A percentile compares a stretch with the other conserved stretches of the same genome.
These are phyloP conservation scores for Eleusine coracana DNA, from an alignment of 176 grass and related monocot species.

Conservation along the genomic window DNA sequence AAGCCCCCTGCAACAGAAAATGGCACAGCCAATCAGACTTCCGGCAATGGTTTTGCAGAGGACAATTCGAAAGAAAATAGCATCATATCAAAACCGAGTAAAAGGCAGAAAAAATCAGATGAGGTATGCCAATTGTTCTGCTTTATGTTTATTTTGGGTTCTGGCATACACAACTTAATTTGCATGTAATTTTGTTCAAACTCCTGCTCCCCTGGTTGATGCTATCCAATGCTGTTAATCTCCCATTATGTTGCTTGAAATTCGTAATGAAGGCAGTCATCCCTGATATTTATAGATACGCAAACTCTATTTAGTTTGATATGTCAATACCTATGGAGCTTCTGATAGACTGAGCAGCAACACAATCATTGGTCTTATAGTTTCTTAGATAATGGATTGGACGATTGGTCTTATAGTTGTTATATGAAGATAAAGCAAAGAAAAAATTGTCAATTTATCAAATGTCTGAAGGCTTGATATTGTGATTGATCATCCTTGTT, in stretches of 20 bases:
- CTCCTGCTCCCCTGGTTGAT: neutral
- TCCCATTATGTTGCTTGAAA: neutral
- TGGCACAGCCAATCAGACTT: conserved; percentile 23
- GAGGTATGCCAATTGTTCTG: conserved; percentile 50
- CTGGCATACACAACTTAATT: conserved; percentile 2
- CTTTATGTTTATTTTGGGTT: neutral
- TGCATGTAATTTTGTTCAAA: conserved; percentile 1
- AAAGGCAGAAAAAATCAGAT: conserved; percentile 66
- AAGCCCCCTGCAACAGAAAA: conserved; percentile 35
- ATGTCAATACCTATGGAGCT: neutral
- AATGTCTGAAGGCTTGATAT: neutral
- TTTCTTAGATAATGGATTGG: no score
- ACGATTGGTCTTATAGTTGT: conserved; percentile 13
- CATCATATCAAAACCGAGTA: conserved; percentile 43
- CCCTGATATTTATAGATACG: neutral
- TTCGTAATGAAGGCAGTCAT: neutral
- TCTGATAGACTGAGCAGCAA: neutral
- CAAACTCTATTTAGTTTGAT: neutral
- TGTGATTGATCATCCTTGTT: conserved; percentile 23
- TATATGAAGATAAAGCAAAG: neutral
- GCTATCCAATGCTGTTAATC: neutral
- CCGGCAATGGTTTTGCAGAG: conserved; percentile 42
- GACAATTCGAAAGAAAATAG: conserved; percentile 36
- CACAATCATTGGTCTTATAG: neutral
- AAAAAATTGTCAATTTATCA: neutral